A percentile compares a stretch with the other conserved stretches of the same genome.
Conservation (phyloP, 2,329 filamentous ascomycete genomes). For the Diaporthe citrichinensis region DNA sequence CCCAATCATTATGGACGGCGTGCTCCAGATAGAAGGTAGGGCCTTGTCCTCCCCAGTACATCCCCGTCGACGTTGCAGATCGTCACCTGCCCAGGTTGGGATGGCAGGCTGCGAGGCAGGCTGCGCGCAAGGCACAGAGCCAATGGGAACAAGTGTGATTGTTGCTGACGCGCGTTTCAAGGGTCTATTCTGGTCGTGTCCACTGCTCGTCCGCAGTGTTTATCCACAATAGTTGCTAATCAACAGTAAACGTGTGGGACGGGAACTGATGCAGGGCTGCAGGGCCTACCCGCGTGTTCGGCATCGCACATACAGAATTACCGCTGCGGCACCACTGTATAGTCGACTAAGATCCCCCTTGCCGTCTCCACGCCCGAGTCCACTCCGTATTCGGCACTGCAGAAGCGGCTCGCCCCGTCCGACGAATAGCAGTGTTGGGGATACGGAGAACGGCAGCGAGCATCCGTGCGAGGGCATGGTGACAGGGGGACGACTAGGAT, state of each 20-base stretch:
- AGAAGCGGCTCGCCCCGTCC: constrained; percentile 16
- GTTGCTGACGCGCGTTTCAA: constrained; percentile 18
- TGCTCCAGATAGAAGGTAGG: constrained; percentile 19
- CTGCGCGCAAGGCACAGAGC: constrained; percentile 1
- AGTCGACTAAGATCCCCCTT: neutral
- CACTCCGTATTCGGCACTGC: constrained; percentile 18
- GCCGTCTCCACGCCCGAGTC: neutral
- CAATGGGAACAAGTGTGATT: constrained; percentile 5
- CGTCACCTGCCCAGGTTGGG: constrained; percentile 14
- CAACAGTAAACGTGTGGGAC: constrained; percentile 6
- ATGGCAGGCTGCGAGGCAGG: constrained; percentile 15
- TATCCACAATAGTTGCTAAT: neutral
- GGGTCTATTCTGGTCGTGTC: neutral
- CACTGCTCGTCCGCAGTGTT: constrained; percentile 11
- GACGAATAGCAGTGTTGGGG: neutral
- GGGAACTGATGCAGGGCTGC: neutral
- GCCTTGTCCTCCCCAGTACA: neutral
- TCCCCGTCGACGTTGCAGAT: constrained; percentile 10
- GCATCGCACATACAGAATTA: neutral
- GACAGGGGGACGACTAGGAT: neutral
- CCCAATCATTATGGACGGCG: constrained; percentile 18
- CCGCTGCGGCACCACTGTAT: neutral
- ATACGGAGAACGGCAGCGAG: neutral
- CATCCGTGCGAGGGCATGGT: neutral
- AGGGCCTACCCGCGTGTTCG: neutral